Evolutionary conservation across 2,329 filamentous ascomycete species (phyloP), one percentile per base, ranked within the genome.

Genomic region (Penicillium sp.): DNA sequence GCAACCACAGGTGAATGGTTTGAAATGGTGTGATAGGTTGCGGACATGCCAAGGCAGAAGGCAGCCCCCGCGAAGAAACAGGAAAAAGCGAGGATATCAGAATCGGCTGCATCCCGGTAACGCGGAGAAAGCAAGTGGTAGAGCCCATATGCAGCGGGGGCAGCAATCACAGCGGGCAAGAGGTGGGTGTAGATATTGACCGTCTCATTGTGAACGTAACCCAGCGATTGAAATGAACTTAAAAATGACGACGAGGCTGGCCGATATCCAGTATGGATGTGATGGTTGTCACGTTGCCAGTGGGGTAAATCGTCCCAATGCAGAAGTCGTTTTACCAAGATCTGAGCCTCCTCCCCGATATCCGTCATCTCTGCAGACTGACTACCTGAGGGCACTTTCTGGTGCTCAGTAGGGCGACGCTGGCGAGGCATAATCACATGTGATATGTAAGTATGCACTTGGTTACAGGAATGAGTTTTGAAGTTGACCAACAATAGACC

Each of bases 1-100:
- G 85, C 83, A 13, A 96, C 87, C 2, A 71, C 70, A 33, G 82
- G 80, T 17, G 87, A 93, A 68, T 98, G 93, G 58, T 96, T 95
- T 21, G 78, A 82, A 42, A 96, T 79, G 2, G 87, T 79, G 66
- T 98, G 93, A 65, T 83, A 98, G 3, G 84, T 86, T 5, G 88
- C 85, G 59, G 85, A 89, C 83, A 90, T 87, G 21, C 85, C 84
- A 45, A 93, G 72, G 61, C 87, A 91, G 31, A 81, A 62, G 26
- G 82, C 77, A 2, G 85, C 86, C 39, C 88, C 88, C 22, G 74
- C 73, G 61, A 95, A 89, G 75, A 93, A 95, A 70, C 83, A 89
- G 1, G 74, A 72, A 65, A 95, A 88, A 28, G 81, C 87, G 32
- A 81, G 55, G n/a, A 87, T 74, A 65, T 95, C 88, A 3, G 77